Base-by-base conservation (phyloP, 768 basidiomycete species). In the Amanita fuliginea region DNA sequence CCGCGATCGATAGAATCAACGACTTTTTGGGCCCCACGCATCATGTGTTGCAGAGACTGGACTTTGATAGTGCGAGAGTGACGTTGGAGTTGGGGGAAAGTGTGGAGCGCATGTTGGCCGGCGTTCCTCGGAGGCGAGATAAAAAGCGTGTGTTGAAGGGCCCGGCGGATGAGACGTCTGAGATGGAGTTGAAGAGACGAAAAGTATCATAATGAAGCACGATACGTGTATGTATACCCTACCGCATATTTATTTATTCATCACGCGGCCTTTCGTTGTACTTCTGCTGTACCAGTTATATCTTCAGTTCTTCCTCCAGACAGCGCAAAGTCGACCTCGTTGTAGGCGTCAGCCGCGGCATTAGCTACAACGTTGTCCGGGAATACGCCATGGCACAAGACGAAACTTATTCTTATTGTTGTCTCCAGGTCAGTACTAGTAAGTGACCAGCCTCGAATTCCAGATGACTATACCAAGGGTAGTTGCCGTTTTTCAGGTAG, bases 381-480 rank as follows among this genome's bases (percentile, higher is more conserved):
- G 57, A 62, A 40, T 65, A 67, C 22, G 55, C 55, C 1, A 52
- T 44, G 58, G 8, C 54, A 58, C 16, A 62, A 59, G 0, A 57
- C 59, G 28, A 54, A n/a, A n/a, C n/a, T n/a, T n/a, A n/a, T n/a
- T n/a, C n/a, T 65, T 28, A 59, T 65, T 18, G 63, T 60, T 9
- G 60, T 59, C 1, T 59, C 61, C 3, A 54, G 54, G 32, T 51
- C 22, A n/a, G n/a, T n/a, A n/a, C n/a, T n/a, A n/a, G n/a, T n/a
- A n/a, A n/a, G n/a, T n/a, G n/a, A n/a, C n/a, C n/a, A n/a, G n/a
- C n/a, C n/a, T n/a, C n/a, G n/a, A n/a, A n/a, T n/a, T n/a, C n/a
- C n/a, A n/a, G n/a, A n/a, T n/a, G n/a, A n/a, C n/a, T n/a, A n/a
- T n/a, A n/a, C n/a, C n/a, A n/a, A n/a, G n/a, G n/a, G n/a, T n/a